Percentiles rank a stretch among this genome's conserved stretches.
Evolutionary conservation across 352 stramenopile species (phyloP).

Genomic region (Globisporangium ultimum): DNA sequence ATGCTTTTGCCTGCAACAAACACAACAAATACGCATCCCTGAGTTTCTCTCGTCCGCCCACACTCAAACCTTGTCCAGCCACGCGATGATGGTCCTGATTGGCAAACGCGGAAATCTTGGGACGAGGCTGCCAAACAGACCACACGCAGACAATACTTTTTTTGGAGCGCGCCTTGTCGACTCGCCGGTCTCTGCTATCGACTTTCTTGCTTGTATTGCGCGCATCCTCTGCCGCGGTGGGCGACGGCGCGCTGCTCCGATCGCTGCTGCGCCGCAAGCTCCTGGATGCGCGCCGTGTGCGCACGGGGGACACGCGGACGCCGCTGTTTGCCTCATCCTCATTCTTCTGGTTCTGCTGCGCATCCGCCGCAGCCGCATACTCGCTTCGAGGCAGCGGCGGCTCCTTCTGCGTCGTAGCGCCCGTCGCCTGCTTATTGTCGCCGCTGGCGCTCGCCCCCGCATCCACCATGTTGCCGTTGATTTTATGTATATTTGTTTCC

Average conservation of each 20-base stretch:
- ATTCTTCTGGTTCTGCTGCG: not conserved
- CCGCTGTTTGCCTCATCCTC: not conserved
- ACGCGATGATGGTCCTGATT: not conserved
- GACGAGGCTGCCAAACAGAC: not conserved
- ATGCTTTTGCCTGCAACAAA: not conserved
- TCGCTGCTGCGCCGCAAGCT: constrained; percentile 1
- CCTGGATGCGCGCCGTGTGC: not conserved
- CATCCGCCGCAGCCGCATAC: too few relatives aligned
- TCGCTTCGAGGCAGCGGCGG: too few relatives aligned
- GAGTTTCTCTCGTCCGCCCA: not conserved
- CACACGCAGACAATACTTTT: constrained; percentile 8
- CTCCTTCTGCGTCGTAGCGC: too few relatives aligned
- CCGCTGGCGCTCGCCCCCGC: too few relatives aligned
- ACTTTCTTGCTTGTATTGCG: not conserved
- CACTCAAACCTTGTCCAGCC: not conserved
- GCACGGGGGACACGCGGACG: not conserved
- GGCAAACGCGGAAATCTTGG: not conserved
- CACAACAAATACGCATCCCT: too few relatives aligned
- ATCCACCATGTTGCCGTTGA: too few relatives aligned
- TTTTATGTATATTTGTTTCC: too few relatives aligned
- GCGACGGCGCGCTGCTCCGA: not conserved
- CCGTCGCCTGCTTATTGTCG: too few relatives aligned
- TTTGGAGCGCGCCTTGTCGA: constrained; percentile 1
- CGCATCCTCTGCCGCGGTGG: not conserved
- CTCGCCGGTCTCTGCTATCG: not conserved